These are phyloP conservation scores for Monosporascus sp. DNA, from an alignment of 2,329 filamentous ascomycete genomes.

Conservation along the genomic window DNA sequence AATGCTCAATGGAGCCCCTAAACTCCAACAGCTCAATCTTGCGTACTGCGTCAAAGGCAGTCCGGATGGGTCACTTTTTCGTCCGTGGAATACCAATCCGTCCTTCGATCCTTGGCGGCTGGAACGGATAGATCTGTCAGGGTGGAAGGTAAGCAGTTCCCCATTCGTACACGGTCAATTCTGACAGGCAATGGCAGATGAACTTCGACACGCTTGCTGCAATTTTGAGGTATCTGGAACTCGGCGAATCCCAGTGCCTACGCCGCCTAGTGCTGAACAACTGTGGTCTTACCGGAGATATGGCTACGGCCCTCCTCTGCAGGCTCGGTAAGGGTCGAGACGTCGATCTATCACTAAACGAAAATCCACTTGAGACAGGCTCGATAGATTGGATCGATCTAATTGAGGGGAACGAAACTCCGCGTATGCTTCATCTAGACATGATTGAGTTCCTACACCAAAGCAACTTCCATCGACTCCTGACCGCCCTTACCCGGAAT, in stretches of 20 bases:
- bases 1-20: constrained; percentile 37
- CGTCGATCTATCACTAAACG: constrained; percentile 43
- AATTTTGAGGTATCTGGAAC: constrained; percentile 40
- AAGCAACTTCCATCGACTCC: constrained; percentile 43
- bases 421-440: constrained; percentile 45
- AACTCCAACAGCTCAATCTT: constrained; percentile 44
- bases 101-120: constrained; percentile 34
- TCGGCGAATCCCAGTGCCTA: constrained; percentile 34
- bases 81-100: constrained; percentile 35
- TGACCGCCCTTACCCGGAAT: constrained; percentile 45
- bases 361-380: constrained; percentile 47
- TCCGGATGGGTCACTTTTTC: constrained; percentile 39
- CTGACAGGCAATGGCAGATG: constrained; percentile 28
- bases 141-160: constrained; percentile 39
- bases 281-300: constrained; percentile 45
- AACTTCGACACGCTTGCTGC: constrained; percentile 43
- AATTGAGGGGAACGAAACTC: constrained; percentile 41
- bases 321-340: constrained; percentile 43
- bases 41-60: constrained; percentile 44
- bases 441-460: constrained; percentile 54
- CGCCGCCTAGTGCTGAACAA: constrained; percentile 43
- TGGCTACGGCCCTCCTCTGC: constrained; percentile 45
- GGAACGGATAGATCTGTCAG: constrained; percentile 49
- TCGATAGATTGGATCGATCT: constrained; percentile 45
- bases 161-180: not conserved